A percentile compares a stretch with the other conserved stretches of the same genome.
These are phyloP conservation scores for Suillus luteus DNA, from an alignment of 768 basidiomycete genomes.

Conservation along the genomic window DNA sequence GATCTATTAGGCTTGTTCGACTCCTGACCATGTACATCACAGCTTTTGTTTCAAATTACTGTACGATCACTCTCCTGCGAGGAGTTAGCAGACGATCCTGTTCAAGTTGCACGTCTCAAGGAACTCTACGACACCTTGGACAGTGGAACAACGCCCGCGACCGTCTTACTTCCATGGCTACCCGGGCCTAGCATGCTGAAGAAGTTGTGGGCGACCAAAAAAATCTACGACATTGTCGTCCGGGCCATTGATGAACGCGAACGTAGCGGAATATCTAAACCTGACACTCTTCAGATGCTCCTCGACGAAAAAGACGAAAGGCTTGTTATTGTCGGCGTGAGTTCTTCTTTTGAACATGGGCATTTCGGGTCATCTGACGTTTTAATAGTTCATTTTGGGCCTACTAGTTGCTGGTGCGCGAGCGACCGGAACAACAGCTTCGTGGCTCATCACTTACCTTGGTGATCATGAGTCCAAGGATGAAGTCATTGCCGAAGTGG, in stretches of 20 bases:
- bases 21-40: slow-evolving; percentile 18
- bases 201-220: slow-evolving; percentile 72
- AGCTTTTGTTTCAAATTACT: slow-evolving; percentile 76
- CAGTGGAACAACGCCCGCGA: slow-evolving; percentile 68
- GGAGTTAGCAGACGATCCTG: slow-evolving; percentile 71
- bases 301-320: slow-evolving; percentile 71
- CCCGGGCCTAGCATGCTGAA: slow-evolving; percentile 71
- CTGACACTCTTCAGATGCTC: slow-evolving; percentile 76
- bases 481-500: slow-evolving; percentile 62
- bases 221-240: slow-evolving; percentile 71
- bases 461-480: slow-evolving; percentile 69
- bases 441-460: slow-evolving; percentile 75
- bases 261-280: slow-evolving; percentile 53
- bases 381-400: slow-evolving; percentile 75
- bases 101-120: slow-evolving; percentile 61
- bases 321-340: slow-evolving; percentile 68
- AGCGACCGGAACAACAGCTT: slow-evolving; percentile 79
- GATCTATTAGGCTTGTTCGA: slow-evolving; percentile 11
- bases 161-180: slow-evolving; percentile 75
- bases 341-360: slow-evolving; percentile 23
- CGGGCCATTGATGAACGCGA: slow-evolving; percentile 57
- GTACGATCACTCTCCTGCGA: slow-evolving; percentile 65
- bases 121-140: slow-evolving; percentile 69
- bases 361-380: slow-evolving; percentile 22
- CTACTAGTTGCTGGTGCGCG: slow-evolving; percentile 79